Base-by-base conservation (phyloP, 2,329 filamentous ascomycete species). In the Ophiostoma piceae region DNA sequence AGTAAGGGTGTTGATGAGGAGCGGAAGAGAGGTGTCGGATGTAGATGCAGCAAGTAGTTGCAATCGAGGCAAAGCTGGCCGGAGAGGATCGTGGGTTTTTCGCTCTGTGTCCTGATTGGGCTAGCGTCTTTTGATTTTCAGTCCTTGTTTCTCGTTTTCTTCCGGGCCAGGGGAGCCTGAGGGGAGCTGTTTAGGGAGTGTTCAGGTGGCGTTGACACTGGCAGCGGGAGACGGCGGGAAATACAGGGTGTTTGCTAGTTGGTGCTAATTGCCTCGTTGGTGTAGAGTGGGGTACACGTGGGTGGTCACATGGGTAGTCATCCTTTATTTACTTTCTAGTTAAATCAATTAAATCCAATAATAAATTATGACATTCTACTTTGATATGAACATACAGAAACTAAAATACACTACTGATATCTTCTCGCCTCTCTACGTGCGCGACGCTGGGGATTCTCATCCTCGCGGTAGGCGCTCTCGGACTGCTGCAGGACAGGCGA, bases 1-100 rank as follows among this genome's bases (percentile, higher is more conserved):
- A 62, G 39, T 47, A 41, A 22, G 26, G 2, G 29, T 6, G 41
- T 3, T 6, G 8, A 6, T n/a, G 19, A 16, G 62, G 62, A 39
- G 57, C 51, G 9, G n/a, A 57, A 11, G 51, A 22, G 22, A 57
- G 51, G 32, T 66, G 64, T 29, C 16, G 60, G 62, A 66, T 37
- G 19, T 35, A 43, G 35, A 12, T n/a, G 32, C 19, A 16, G 12
- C 11, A 14, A 12, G 39, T 9, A 41, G 11, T 29, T 29, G 43
- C 43, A 47, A 39, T 66, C 12, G 65, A 43, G 65, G n/a, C 26
- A 11, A 32, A 14, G 12, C 7, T 12, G 19, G 37, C 8, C 26
- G 37, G 62, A 39, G 32, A 66, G 65, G 65, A 66, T 66, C 65
- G 65, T 66, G 65, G 65, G 65, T 66, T 66, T 66, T 66, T 66